Conservation (phyloP, 2,329 filamentous ascomycete genomes). For the Aureobasidium musti region DNA sequence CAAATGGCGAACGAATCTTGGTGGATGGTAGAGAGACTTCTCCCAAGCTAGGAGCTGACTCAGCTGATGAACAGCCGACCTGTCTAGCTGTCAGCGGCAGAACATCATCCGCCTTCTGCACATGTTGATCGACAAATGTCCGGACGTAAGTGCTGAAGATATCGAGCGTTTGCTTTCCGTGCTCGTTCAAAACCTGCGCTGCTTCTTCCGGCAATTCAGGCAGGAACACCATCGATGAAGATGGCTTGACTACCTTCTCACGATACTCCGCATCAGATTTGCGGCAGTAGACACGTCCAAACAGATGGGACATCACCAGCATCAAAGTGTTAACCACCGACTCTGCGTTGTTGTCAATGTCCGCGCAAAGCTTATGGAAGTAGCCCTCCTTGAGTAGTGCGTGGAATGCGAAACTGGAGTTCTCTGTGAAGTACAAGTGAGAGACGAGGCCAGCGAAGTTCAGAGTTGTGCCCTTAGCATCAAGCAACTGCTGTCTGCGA, state of each 20-base stretch:
- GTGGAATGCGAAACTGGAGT: slow-evolving; percentile 74
- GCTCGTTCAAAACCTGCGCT: slow-evolving; percentile 56
- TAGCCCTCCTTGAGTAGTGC: slow-evolving; percentile 70
- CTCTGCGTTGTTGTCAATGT: slow-evolving; percentile 55
- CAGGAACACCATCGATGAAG: slow-evolving; percentile 66
- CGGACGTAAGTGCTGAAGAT: slow-evolving; percentile 70
- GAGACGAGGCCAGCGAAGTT: slow-evolving; percentile 72
- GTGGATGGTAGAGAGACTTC: slow-evolving; percentile 43
- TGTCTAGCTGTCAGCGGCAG: slow-evolving; percentile 61
- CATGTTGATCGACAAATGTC: slow-evolving; percentile 67
- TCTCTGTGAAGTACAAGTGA: slow-evolving; percentile 76
- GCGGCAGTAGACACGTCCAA: slow-evolving; percentile 60
- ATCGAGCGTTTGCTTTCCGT: slow-evolving; percentile 66
- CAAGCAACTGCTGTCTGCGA: slow-evolving; percentile 66
- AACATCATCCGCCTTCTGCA: slow-evolving; percentile 54
- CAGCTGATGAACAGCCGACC: slow-evolving; percentile 43
- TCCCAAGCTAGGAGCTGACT: not conserved
- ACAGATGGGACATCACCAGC: slow-evolving; percentile 70
- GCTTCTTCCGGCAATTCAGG: slow-evolving; percentile 62
- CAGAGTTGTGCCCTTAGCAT: slow-evolving; percentile 61
- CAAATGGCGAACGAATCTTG: slow-evolving; percentile 65
- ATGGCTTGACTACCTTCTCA: slow-evolving; percentile 55
- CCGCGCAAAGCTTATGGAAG: slow-evolving; percentile 64
- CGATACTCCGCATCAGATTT: slow-evolving; percentile 53
- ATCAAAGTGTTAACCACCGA: slow-evolving; percentile 61